Conservation (phyloP, 1,284 basidiomycete genomes). For the Xanthoconium separans region DNA sequence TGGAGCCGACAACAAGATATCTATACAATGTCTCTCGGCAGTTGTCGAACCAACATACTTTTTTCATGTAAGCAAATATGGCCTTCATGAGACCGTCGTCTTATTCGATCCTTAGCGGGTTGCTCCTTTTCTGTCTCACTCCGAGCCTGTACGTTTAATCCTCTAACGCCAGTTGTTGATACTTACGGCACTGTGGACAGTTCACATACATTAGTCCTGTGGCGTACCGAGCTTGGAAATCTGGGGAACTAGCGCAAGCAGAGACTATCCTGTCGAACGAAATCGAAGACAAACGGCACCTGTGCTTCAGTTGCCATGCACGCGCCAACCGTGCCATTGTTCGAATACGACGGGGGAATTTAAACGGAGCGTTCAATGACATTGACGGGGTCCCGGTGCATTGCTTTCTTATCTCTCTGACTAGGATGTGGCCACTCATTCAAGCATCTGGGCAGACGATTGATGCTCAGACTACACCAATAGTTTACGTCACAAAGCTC, state of each 20-base stretch:
- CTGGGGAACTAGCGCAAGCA: neutral
- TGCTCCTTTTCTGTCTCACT: neutral
- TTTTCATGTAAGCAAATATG: neutral
- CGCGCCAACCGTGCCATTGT: constrained; percentile 4
- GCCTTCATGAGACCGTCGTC: neutral
- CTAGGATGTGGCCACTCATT: neutral
- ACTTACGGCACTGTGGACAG: neutral
- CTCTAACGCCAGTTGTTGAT: neutral
- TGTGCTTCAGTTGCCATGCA: neutral
- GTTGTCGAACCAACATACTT: neutral
- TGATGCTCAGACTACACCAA: neutral
- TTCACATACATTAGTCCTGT: neutral
- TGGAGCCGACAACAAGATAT: neutral
- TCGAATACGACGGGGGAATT: neutral
- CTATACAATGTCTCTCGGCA: neutral
- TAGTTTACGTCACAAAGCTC: neutral
- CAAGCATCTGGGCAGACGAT: neutral
- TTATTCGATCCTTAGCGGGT: neutral
- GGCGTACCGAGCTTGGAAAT: neutral
- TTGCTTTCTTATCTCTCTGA: neutral
- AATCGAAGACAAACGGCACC: neutral
- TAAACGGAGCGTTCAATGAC: neutral
- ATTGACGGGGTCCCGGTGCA: neutral
- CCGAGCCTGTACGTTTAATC: neutral
- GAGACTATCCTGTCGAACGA: neutral